Evolutionary conservation across 441 rosid genomes (phyloP).

Genomic region (Adansonia rubrostipa): DNA sequence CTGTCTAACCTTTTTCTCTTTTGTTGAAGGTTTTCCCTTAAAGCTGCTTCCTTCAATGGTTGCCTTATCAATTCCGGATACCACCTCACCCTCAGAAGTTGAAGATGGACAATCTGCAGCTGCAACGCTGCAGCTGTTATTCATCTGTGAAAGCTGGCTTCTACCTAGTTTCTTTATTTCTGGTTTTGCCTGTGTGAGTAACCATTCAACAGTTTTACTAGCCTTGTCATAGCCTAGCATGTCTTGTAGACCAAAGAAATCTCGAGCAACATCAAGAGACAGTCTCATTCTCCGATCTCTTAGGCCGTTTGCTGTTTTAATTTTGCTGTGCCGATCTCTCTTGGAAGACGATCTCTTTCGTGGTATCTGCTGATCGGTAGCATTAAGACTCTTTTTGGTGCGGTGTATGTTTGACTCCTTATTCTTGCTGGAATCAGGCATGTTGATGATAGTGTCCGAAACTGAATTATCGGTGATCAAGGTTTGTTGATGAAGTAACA

Average conservation of each 20-base stretch:
- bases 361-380: conserved; percentile 20
- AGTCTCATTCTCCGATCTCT: conserved; percentile 91
- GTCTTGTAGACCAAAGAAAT: conserved; percentile 86
- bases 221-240: conserved; percentile 81
- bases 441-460: conserved; percentile 39
- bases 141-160: conserved; percentile 27
- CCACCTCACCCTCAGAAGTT: conserved; percentile 47
- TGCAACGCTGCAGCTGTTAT: conserved; percentile 26
- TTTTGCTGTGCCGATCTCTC: conserved; percentile 90
- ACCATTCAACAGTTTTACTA: conserved; percentile 93
- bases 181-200: conserved; percentile 57
- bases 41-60: conserved; percentile 19
- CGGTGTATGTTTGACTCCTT: conserved; percentile 17
- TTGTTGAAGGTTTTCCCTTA: conserved; percentile 20
- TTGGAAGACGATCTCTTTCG: conserved; percentile 51
- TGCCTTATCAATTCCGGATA: conserved; percentile 34
- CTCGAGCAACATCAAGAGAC: conserved; percentile 76
- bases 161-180: conserved; percentile 57
- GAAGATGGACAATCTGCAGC: conserved; percentile 44
- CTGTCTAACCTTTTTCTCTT: conserved; percentile 46
- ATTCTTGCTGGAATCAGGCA: conserved; percentile 41
- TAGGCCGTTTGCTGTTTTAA: conserved; percentile 78
- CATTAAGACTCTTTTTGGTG: neutral
- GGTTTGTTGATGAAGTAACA: conserved; percentile 24
- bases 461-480: conserved; percentile 23